Evolutionary conservation across 257 asterid species (phyloP), one percentile per base, ranked within the genome.

Genomic region (Gentiana dahurica): DNA sequence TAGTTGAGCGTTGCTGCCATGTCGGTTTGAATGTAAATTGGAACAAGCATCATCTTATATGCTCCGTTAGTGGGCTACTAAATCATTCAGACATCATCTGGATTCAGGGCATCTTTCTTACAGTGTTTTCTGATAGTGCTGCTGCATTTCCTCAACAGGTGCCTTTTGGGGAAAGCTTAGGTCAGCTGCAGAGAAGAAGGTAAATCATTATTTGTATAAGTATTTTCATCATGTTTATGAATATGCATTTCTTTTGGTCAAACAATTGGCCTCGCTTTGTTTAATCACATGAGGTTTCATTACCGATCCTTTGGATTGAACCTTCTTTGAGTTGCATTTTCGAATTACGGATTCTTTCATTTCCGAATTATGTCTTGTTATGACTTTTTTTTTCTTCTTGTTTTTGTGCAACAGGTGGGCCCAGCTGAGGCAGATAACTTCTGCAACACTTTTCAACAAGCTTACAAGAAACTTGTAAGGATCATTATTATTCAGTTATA

Each of bases 381-480:
- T 5, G 9, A 41, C 8, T 10, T 10, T 0, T 41, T 10, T 41
- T 2, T 41, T 41, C 6, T 41, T 3, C 5, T 7, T 41, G 9
- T 41, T 4, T 41, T 41, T 41, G 38, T 4, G 35, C 12, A 37
- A 41, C 61, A 85, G 95, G 73, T 85, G 72, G 84, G 82, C 47
- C 67, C 80, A 73, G 76, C 79, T 67, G 89, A 82, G 65, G 93
- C 93, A 12, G 93, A 80, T 61, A 73, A 50, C 35, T 80, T 86
- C 59, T 80, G 93, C 82, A 71, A 78, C 73, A 79, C 89, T 44
- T 86, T 86, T 73, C 76, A 75, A 65, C 81, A 78, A 71, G 81
- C 75, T 65, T 86, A 86, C 49, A 61, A 67, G 73, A 86, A 72
- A 75, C 85, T 86, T 53, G 95, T 86, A 73, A 82, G 92, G 66